Evolutionary conservation across 495 filamentous ascomycete species (phyloP), one percentile per base, ranked within the genome.

Genomic region (Talaromyces trachyspermus): DNA sequence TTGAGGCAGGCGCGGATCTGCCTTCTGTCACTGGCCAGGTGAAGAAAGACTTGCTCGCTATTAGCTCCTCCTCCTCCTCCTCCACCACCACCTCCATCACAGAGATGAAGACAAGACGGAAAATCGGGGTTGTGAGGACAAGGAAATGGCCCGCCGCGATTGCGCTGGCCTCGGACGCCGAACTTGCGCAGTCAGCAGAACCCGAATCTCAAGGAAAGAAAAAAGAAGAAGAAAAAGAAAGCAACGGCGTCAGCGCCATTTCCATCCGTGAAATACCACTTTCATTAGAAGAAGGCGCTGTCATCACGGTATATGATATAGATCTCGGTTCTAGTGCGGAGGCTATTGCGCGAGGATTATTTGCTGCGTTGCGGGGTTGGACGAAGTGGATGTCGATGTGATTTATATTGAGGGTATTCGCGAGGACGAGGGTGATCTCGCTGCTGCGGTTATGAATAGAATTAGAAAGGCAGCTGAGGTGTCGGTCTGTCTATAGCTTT

Each of bases 361-460:
- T 99, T 59, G 83, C 89, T 20, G 87, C 85, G 5, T 69, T 99
- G 43, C 74, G 92, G 33, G 86, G 86, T 51, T 99, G 46, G 92
- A 98, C 63, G 74, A 80, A 51, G 68, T 78, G 41, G 75, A 79
- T 27, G 88, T 89, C 7, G 83, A 91, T 64, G 74, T 87, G 6
- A 97, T 99, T 49, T 85, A 88, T 55, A 88, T 97, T 4, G 92
- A 99, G 61, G 90, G 91, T 8, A 85, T 95, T 33, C 69, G 78
- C 27, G 90, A 92, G 54, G 39, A 51, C 4, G 79, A 85, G 32
- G 83, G 83, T 29, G 84, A 88, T 57, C 79, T 90, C 46, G 88
- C 89, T n/a, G 85, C 89, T 14, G 94, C 92, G 7, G 81, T 98
- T 36, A 97, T 98, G 94, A 98, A 98, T 58, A 73, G 91, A 53